phyloP scores from a whole-genome alignment of 2,329 filamentous ascomycete species.

The Cladorrhinum sp. region DNA sequence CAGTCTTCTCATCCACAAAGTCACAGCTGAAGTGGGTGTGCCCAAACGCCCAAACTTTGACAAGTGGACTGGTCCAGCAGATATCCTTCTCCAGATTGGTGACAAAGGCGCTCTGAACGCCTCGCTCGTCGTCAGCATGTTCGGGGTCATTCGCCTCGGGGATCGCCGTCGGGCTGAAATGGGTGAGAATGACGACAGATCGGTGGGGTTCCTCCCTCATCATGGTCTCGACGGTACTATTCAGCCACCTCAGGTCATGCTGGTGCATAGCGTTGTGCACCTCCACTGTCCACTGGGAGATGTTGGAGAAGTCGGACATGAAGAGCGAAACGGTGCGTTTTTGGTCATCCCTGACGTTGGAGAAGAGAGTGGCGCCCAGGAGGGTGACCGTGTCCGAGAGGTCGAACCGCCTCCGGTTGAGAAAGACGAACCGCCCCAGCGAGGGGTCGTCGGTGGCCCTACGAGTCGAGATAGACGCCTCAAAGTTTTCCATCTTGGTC shows the following conservation, averaged over 20 bases:
- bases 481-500: slow-evolving; percentile 34
- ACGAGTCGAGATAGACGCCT: slow-evolving; percentile 20
- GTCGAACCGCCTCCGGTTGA: slow-evolving; percentile 40
- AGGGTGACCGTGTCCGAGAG: slow-evolving; percentile 38
- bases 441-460: slow-evolving; percentile 18
- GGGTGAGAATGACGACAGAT: slow-evolving; percentile 25
- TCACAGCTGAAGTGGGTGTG: slow-evolving; percentile 47
- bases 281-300: slow-evolving; percentile 27
- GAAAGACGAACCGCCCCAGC: slow-evolving; percentile 40
- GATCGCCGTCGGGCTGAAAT: slow-evolving; percentile 26
- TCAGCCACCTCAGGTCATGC: slow-evolving; percentile 29
- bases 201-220: background rate
- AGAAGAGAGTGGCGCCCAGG: slow-evolving; percentile 44
- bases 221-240: slow-evolving; percentile 20
- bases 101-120: slow-evolving; percentile 19
- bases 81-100: slow-evolving; percentile 36
- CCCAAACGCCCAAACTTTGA: slow-evolving; percentile 47
- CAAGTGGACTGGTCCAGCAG: slow-evolving; percentile 34
- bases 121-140: slow-evolving; percentile 8
- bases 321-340: slow-evolving; percentile 33
- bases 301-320: slow-evolving; percentile 44
- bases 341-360: slow-evolving; percentile 33
- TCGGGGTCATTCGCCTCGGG: slow-evolving; percentile 18
- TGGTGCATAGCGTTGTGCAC: slow-evolving; percentile 26
- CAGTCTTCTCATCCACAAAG: slow-evolving; percentile 25